Evolutionary conservation across 2,329 filamentous ascomycete species (phyloP).

Genomic region (Fusarium miscanthi): DNA sequence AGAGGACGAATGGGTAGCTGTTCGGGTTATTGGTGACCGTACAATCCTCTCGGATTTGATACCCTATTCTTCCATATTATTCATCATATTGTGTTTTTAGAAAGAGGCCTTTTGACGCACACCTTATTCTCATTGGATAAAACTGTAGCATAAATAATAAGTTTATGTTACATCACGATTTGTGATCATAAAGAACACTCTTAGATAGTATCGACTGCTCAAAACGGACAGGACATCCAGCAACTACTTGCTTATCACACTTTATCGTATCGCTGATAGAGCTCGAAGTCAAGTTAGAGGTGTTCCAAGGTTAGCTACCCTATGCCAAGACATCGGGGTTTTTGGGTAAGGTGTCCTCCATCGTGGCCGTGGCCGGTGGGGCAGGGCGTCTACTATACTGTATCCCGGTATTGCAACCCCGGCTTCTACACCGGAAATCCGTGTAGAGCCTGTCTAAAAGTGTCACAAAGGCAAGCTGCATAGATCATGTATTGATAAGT

Average conservation of each 20-base stretch:
- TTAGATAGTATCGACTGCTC: neutral
- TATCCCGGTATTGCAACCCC: constrained; percentile 2
- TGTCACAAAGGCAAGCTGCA: constrained; percentile 7
- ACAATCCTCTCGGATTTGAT: neutral
- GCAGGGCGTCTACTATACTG: neutral
- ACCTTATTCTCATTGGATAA: accelerated
- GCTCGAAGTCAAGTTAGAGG: neutral
- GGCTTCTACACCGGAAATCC: constrained; percentile 1
- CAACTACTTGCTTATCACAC: neutral
- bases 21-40: accelerated
- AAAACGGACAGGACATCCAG: neutral
- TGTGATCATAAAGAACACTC: neutral
- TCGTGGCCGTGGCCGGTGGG: neutral
- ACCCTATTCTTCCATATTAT: neutral
- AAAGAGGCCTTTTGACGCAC: accelerated
- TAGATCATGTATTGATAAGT: neutral
- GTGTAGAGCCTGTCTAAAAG: neutral
- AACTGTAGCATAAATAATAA: accelerated
- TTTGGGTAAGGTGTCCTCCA: neutral
- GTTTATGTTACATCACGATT: no score
- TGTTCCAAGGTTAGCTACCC: neutral
- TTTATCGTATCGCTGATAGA: neutral
- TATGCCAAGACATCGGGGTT: neutral
- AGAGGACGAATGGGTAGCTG: accelerated
- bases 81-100: accelerated